Evolutionary conservation across 106 monocot species (phyloP), one percentile per base, ranked within the genome.

Genomic region (Apostasia ramifera): DNA sequence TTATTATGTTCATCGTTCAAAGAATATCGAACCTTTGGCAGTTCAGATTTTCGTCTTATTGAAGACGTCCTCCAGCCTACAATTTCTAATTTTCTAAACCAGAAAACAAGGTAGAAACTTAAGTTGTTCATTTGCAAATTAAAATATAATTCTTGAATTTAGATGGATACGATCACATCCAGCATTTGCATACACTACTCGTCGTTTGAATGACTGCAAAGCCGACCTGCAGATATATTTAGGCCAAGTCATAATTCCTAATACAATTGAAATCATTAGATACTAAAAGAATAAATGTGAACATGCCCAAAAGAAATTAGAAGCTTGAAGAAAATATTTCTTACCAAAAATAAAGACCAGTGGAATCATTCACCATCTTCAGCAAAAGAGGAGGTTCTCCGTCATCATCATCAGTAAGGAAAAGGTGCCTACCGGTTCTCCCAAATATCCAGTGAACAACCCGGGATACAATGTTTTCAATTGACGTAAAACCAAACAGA

Each of bases 391-490:
- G 95, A 63, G 68, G 76, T 61, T 77, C 64, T 51, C 88, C 94
- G 43, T 78, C 82, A 73, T 95, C 86, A 71, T 67, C 71, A 77
- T 95, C 95, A n/a, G 88, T 88, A 51, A 95, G 85, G 70, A 95
- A 95, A 45, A 95, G 78, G 78, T 95, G 95, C 48, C 77, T 91
- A 13, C 95, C 95, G 41, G 95, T 95, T 80, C 86, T 88, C 64
- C 88, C 81, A 64, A 95, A 95, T 71, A 91, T 89, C 81, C 79
- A 91, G 56, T 91, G 91, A 79, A 95, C 88, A 43, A 95, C 78
- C 72, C 44, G 73, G 46, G 79, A 75, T 47, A 91, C 95, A 71
- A 82, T 51, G 46, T 82, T 91, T 69, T 95, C 95, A 46, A 95
- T 58, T 52, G 84, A 84, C 60, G 82, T 71, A 6, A 91, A 48